Base-by-base conservation (phyloP, 2,329 filamentous ascomycete genomes). In the Mollisiaceae sp. region DNA sequence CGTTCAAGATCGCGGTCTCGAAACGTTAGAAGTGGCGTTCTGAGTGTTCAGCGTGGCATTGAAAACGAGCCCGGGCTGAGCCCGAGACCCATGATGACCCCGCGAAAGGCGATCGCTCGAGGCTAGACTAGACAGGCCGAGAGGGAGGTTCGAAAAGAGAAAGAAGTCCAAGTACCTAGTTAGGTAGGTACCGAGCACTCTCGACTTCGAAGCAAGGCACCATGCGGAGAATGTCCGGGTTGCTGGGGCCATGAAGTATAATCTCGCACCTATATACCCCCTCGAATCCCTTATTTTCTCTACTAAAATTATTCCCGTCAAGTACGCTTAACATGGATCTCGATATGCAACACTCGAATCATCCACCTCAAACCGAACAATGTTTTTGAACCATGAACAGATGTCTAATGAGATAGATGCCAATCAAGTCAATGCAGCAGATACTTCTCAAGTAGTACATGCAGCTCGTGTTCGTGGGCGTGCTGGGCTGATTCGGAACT, bases 41-140 rank as follows among this genome's bases (percentile, higher is more conserved):
- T 50, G 60, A 12, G 27, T 32, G 27, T 24, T 43, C 22, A 12
- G 15, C 41, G 55, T 58, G 61, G 61, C 45, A 63, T 63, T 63
- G 41, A 20, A 47, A 8, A 54, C 32, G 14, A 32, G 14, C 32
- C 45, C n/a, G 45, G 45, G 45, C n/a, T n/a, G n/a, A n/a, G n/a
- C n/a, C n/a, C n/a, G 43, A 20, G n/a, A n/a, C 43, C n/a, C 18
- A 18, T 52, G 47, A 15, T 27, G n/a, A 52, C 24, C 24, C 47
- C 47, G 47, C 47, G 24, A 27, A 27, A 22, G n/a, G 43, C 43
- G 43, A 15, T n/a, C n/a, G n/a, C n/a, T n/a, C n/a, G n/a, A n/a
- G n/a, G 43, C 5, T 14, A 9, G n/a, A 45, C 43, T 45, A 20
- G 18, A 45, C 11, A n/a, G n/a, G n/a, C n/a, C n/a, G n/a, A n/a